A percentile compares a stretch with the other conserved stretches of the same genome.
Evolutionary conservation across 169 alveolate species (phyloP).

Genomic region (Theileria orientalis): DNA sequence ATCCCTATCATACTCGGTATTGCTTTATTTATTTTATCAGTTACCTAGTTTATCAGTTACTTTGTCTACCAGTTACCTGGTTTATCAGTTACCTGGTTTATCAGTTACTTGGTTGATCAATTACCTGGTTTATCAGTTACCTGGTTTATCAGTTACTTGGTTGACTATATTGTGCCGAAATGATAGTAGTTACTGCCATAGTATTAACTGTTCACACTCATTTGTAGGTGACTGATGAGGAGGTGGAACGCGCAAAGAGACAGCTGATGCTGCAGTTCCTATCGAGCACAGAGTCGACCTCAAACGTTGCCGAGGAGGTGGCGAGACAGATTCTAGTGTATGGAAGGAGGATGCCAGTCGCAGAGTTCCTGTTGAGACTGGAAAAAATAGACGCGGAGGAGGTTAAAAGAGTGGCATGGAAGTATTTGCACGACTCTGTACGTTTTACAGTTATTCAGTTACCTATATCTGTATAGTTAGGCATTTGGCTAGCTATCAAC

Average conservation of each 20-base stretch:
- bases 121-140: too few species aligned
- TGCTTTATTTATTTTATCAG: background rate
- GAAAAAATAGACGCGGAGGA: slow-evolving; percentile 82
- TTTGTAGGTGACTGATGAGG: slow-evolving; percentile 72
- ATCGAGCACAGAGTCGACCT: slow-evolving; percentile 76
- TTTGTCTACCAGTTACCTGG: too few species aligned
- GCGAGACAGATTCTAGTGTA: slow-evolving; percentile 81
- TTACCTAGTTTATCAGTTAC: too few species aligned
- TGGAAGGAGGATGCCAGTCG: slow-evolving; percentile 78
- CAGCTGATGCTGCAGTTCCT: slow-evolving; percentile 76
- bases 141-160: too few species aligned
- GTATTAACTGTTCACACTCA: background rate
- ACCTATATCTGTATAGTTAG: too few species aligned
- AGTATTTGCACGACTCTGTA: slow-evolving; percentile 78
- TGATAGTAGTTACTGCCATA: background rate
- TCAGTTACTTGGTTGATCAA: too few species aligned
- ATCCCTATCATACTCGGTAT: slow-evolving; percentile 74
- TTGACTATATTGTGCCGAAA: background rate
- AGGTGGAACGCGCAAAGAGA: slow-evolving; percentile 78
- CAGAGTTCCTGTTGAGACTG: slow-evolving; percentile 77
- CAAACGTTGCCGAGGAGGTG: slow-evolving; percentile 82
- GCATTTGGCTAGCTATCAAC: too few species aligned
- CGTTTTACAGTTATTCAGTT: background rate
- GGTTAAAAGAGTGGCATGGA: slow-evolving; percentile 84
- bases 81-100: too few species aligned